Conservation (phyloP, 176 grass and related monocot genomes). For the Poa annua region DNA sequence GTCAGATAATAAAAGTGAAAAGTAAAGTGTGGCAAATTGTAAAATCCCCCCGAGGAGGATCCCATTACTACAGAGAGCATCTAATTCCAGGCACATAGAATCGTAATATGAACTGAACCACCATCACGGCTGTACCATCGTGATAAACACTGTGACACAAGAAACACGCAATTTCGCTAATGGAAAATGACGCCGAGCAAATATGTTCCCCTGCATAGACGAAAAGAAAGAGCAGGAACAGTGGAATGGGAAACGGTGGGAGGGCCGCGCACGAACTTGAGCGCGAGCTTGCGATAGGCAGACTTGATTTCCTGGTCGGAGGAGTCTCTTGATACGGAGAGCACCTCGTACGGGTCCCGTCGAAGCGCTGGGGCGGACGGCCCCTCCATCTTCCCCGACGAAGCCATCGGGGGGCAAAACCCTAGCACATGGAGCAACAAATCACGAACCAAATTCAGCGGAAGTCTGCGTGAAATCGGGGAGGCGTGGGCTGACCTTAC, state of each 20-base stretch:
- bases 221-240: conserved; percentile 19
- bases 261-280: conserved; percentile 62
- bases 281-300: conserved; percentile 95
- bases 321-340: conserved; percentile 80
- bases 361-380: conserved; percentile 72
- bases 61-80: not conserved
- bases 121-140: not conserved
- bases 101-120: conserved; percentile 31
- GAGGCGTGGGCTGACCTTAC: conserved; percentile 16
- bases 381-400: conserved; percentile 81
- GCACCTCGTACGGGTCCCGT: conserved; percentile 95
- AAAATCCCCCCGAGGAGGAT: not conserved
- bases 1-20: not conserved
- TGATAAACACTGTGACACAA: conserved; percentile 14
- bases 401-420: conserved; percentile 56
- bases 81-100: not conserved
- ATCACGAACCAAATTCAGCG: not conserved
- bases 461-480: conserved; percentile 9
- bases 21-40: too few species aligned
- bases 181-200: conserved; percentile 14
- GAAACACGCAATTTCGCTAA: not conserved
- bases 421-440: conserved; percentile 38
- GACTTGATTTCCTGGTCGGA: conserved; percentile 99
- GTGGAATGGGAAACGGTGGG: not conserved
- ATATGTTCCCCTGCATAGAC: not conserved